Conservation (phyloP, 306 rosid genomes). For the Lathyrus oleraceus region DNA sequence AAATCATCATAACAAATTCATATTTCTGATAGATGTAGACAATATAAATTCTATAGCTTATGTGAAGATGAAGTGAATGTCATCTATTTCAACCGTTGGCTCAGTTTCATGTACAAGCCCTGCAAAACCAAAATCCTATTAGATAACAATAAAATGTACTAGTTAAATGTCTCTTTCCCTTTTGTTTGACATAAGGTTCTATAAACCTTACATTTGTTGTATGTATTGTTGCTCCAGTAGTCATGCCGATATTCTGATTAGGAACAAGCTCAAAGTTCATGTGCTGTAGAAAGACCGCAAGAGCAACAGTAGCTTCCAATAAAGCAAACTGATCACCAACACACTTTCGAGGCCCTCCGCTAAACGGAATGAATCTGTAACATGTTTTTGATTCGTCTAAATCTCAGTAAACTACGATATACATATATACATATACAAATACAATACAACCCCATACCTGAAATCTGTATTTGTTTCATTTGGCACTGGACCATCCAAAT, state of each 20-base stretch:
- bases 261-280: slow-evolving; percentile 83
- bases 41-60: slow-evolving; percentile 33
- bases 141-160: slow-evolving; percentile 10
- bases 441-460: slow-evolving; percentile 50
- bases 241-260: slow-evolving; percentile 85
- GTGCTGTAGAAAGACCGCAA: slow-evolving; percentile 75
- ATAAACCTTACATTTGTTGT: slow-evolving; percentile 70
- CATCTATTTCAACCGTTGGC: slow-evolving; percentile 52
- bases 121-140: slow-evolving; percentile 49
- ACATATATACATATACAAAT: not conserved
- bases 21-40: not conserved
- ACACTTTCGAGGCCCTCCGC: slow-evolving; percentile 97
- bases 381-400: slow-evolving; percentile 33
- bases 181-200: not conserved
- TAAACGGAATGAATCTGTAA: slow-evolving; percentile 91
- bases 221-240: slow-evolving; percentile 98
- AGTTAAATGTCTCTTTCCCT: slow-evolving; percentile 7
- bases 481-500: slow-evolving; percentile 76
- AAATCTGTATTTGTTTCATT: slow-evolving; percentile 89
- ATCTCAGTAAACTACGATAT: slow-evolving; percentile 23
- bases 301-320: slow-evolving; percentile 81
- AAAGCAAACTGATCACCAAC: slow-evolving; percentile 96
- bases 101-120: slow-evolving; percentile 96
- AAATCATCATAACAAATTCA: slow-evolving; percentile 5
- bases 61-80: slow-evolving; percentile 31